phyloP scores from a whole-genome alignment of 2,329 filamentous ascomycete genomes.

The Beauveria scarabaeidicola region DNA sequence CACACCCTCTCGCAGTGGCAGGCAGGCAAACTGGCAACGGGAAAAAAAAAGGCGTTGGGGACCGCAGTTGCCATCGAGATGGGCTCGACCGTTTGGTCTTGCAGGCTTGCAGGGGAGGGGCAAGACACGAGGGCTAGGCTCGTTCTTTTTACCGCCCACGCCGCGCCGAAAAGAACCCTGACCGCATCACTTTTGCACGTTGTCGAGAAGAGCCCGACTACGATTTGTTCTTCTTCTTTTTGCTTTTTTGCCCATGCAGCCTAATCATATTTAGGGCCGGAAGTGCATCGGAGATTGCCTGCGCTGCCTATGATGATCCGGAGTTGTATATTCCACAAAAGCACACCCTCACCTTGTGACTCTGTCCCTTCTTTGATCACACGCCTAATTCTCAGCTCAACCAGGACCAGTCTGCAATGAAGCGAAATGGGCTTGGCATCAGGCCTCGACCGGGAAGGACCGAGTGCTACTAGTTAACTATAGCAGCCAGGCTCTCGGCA shows the following conservation, averaged over 20 bases:
- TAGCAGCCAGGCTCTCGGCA: not conserved
- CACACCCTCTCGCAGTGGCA: no score
- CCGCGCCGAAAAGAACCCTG: not conserved
- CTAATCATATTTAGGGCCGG: not conserved
- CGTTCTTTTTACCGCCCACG: not conserved
- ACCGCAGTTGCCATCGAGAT: conserved; percentile 1
- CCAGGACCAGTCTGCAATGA: no score
- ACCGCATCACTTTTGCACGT: not conserved
- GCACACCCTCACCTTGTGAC: not conserved
- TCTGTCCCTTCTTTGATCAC: no score
- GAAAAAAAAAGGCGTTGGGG: not conserved
- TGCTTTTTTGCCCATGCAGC: not conserved
- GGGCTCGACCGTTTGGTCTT: not conserved
- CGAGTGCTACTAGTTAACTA: not conserved
- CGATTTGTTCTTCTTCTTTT: no score
- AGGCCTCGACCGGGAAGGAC: conserved; percentile 1
- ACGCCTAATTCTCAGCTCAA: no score
- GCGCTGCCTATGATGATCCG: not conserved
- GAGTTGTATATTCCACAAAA: not conserved
- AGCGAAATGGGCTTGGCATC: not conserved
- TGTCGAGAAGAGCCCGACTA: no score
- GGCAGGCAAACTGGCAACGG: no score
- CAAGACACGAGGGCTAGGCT: not conserved
- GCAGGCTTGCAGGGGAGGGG: not conserved
- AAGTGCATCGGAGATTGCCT: not conserved